Conservation (phyloP, 805 yeast genomes). For the Candida coleopterorum region DNA sequence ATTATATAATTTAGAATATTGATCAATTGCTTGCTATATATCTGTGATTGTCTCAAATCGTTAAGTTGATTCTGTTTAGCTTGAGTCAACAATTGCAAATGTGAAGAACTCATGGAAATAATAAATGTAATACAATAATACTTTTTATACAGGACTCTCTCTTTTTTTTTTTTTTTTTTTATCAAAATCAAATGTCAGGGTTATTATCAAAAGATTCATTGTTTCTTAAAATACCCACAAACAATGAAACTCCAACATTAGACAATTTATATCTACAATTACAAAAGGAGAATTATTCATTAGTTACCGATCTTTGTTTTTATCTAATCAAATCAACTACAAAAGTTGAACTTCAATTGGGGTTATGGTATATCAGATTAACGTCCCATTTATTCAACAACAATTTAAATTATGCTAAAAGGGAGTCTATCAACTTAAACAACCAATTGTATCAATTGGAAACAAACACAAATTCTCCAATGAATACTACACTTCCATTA, state of each 20-base stretch:
- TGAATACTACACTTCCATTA: slow-evolving; percentile 25
- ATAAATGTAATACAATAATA: too few relatives aligned
- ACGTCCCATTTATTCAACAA: slow-evolving; percentile 25
- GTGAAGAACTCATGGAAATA: slow-evolving; percentile 9
- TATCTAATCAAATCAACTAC: slow-evolving; percentile 10
- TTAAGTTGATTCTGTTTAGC: slow-evolving; percentile 32
- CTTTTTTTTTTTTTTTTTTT: too few relatives aligned
- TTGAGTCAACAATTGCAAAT: slow-evolving; percentile 22
- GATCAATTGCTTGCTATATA: slow-evolving; percentile 22
- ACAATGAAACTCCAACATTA: neutral
- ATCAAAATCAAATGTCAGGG: too few relatives aligned
- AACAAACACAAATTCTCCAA: slow-evolving; percentile 12
- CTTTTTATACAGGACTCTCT: neutral
- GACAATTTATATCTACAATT: neutral
- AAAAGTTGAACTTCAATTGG: slow-evolving; percentile 5
- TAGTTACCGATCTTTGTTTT: slow-evolving; percentile 13
- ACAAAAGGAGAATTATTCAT: neutral
- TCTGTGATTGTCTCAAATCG: slow-evolving; percentile 22
- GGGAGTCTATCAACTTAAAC: slow-evolving; percentile 34
- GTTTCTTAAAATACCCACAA: slow-evolving; percentile 14
- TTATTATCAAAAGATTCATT: slow-evolving; percentile 12
- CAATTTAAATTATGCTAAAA: slow-evolving; percentile 26
- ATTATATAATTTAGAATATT: slow-evolving; percentile 20
- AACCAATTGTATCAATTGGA: slow-evolving; percentile 31
- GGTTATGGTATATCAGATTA: slow-evolving; percentile 36